phyloP scores from a whole-genome alignment of 495 filamentous ascomycete genomes.

The Chaetomidium leptoderma region DNA sequence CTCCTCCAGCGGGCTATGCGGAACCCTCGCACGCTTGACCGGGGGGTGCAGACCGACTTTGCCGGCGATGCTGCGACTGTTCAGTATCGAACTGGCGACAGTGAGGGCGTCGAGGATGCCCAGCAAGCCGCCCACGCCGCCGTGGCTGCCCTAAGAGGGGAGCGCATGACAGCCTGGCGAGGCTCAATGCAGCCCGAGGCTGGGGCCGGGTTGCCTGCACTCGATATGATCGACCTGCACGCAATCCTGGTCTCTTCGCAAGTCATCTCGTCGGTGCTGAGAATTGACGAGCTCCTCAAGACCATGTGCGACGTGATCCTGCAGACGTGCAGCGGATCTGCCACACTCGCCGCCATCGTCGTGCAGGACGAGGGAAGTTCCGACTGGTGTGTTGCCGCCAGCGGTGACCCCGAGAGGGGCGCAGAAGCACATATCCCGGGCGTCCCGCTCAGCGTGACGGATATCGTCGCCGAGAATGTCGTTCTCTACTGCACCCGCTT shows the following conservation, averaged over 20 bases:
- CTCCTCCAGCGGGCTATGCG: constrained; percentile 63
- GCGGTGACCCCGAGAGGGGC: constrained; percentile 64
- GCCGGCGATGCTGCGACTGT: constrained; percentile 57
- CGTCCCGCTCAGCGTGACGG: constrained; percentile 59
- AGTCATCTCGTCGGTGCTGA: constrained; percentile 82
- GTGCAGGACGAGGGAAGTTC: constrained; percentile 28
- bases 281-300: constrained; percentile 75
- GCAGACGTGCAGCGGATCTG: constrained; percentile 73
- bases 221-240: constrained; percentile 82
- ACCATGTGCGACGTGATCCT: constrained; percentile 91
- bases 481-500: constrained; percentile 80
- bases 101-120: constrained; percentile 57
- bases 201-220: constrained; percentile 49
- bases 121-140: constrained; percentile 44
- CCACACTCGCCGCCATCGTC: constrained; percentile 73
- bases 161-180: constrained; percentile 63
- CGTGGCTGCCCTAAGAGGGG: constrained; percentile 52
- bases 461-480: constrained; percentile 67
- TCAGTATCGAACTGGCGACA: constrained; percentile 46
- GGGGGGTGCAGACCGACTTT: constrained; percentile 69
- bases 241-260: constrained; percentile 85
- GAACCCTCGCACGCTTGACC: constrained; percentile 59
- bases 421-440: constrained; percentile 59
- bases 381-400: constrained; percentile 64
- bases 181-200: constrained; percentile 45